These are phyloP conservation scores for Oryza glaberrima DNA, from an alignment of 176 grass and related monocot genomes.

Conservation along the genomic window DNA sequence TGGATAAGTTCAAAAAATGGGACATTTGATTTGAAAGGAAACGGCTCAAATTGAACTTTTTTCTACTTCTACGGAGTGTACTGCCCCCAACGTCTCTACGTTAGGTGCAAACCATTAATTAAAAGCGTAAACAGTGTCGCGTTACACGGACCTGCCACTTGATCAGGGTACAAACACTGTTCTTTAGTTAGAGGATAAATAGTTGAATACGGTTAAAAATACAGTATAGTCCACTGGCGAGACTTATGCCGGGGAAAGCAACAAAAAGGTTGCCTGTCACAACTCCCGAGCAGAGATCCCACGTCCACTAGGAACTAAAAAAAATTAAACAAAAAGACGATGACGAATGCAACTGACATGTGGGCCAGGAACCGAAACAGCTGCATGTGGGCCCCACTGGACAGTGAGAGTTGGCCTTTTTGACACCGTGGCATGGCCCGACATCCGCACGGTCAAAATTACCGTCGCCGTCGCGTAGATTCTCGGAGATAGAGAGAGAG, in stretches of 20 bases:
- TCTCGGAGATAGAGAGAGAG: background rate
- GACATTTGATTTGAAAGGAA: constrained; percentile 2
- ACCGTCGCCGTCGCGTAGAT: constrained; percentile 31
- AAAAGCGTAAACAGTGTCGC: background rate
- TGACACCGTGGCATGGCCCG: background rate
- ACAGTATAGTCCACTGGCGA: background rate
- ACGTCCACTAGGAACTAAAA: background rate
- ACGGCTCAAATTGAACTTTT: background rate
- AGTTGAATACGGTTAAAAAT: no score
- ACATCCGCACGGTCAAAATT: constrained; percentile 38
- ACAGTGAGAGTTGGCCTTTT: background rate
- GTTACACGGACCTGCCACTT: background rate
- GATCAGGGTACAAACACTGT: background rate
- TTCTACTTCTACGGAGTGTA: background rate
- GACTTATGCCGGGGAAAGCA: constrained; percentile 16
- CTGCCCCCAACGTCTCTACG: constrained; percentile 18
- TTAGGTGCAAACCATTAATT: background rate
- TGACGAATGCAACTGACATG: background rate
- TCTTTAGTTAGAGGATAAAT: background rate
- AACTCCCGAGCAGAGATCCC: background rate
- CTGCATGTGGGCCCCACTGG: background rate
- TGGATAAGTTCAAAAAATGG: background rate
- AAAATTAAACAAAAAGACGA: background rate
- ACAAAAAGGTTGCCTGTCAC: background rate
- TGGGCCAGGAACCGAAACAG: background rate